These are phyloP conservation scores for Diaporthe sp. DNA, from an alignment of 2,329 filamentous ascomycete species.

Conservation along the genomic window DNA sequence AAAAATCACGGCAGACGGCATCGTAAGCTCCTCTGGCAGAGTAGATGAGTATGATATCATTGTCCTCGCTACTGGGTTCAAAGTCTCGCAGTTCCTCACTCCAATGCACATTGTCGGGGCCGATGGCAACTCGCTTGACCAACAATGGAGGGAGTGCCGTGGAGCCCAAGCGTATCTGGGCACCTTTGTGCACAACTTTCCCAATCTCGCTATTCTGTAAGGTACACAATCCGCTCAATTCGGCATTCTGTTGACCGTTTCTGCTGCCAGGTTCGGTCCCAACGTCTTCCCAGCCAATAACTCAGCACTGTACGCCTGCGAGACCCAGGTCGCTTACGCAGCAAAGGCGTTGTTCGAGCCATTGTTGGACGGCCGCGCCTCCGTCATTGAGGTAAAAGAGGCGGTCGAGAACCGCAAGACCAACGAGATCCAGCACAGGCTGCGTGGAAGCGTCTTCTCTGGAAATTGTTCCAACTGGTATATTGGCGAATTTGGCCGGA, in stretches of 20 bases:
- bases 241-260: background rate
- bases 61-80: too few relatives aligned
- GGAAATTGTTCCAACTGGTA: conserved; percentile 55
- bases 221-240: background rate
- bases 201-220: conserved; percentile 39
- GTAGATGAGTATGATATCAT: too few relatives aligned
- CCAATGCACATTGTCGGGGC: background rate
- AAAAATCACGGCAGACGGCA: too few relatives aligned
- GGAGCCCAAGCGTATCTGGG: background rate
- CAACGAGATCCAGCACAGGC: conserved; percentile 44
- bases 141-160: background rate
- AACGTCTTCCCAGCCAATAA: conserved; percentile 38
- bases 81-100: too few relatives aligned
- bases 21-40: too few relatives aligned
- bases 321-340: conserved; percentile 36
- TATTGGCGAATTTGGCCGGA: conserved; percentile 49
- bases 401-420: conserved; percentile 45
- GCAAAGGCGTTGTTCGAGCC: conserved; percentile 39
- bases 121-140: background rate
- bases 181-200: background rate
- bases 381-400: conserved; percentile 49
- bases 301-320: conserved; percentile 37
- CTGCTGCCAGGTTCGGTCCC: conserved; percentile 36
- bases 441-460: conserved; percentile 48
- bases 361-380: conserved; percentile 43